Percentiles rank a stretch among this genome's conserved stretches.
These are phyloP conservation scores for Kuraishia borneana DNA, from an alignment of 805 yeast genomes.

Conservation along the genomic window DNA sequence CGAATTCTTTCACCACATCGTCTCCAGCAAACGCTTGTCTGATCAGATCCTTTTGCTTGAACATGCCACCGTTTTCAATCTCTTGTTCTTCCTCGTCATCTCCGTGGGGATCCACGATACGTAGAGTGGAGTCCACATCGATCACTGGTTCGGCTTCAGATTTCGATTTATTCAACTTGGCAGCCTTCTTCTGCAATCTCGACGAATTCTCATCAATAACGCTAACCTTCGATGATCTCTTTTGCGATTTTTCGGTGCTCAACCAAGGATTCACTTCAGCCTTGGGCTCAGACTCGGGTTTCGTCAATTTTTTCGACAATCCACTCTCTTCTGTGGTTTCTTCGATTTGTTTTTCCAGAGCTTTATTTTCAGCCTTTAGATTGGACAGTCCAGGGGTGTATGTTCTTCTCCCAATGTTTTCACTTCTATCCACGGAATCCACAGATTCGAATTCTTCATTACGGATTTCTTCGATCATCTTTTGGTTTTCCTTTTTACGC, in stretches of 20 bases:
- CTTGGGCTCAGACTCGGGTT: conserved; percentile 6
- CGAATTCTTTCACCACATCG: conserved; percentile 77
- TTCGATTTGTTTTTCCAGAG: conserved; percentile 28
- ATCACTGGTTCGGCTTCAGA: conserved; percentile 28
- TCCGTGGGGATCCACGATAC: conserved; percentile 34
- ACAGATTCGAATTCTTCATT: conserved; percentile 23
- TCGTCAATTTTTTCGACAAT: conserved; percentile 27
- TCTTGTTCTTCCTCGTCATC: conserved; percentile 36
- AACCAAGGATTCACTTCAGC: conserved; percentile 41
- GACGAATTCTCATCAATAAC: conserved; percentile 41
- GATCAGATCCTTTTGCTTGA: conserved; percentile 73
- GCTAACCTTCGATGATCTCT: conserved; percentile 33
- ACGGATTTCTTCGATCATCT: conserved; percentile 38
- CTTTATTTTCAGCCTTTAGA: conserved; percentile 23
- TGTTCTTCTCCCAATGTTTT: conserved; percentile 72
- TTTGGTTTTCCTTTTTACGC: conserved; percentile 46
- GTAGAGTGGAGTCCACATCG: conserved; percentile 43
- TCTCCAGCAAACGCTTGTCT: conserved; percentile 96
- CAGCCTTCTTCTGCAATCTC: conserved; percentile 32
- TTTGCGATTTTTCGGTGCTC: conserved; percentile 16
- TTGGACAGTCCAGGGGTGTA: conserved; percentile 55
- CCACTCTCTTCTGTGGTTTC: conserved; percentile 37
- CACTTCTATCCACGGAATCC: conserved; percentile 36
- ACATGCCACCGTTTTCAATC: conserved; percentile 34
- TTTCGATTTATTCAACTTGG: conserved; percentile 25